Evolutionary conservation across 2,329 filamentous ascomycete species (phyloP).

Genomic region (Leptographium flavum): DNA sequence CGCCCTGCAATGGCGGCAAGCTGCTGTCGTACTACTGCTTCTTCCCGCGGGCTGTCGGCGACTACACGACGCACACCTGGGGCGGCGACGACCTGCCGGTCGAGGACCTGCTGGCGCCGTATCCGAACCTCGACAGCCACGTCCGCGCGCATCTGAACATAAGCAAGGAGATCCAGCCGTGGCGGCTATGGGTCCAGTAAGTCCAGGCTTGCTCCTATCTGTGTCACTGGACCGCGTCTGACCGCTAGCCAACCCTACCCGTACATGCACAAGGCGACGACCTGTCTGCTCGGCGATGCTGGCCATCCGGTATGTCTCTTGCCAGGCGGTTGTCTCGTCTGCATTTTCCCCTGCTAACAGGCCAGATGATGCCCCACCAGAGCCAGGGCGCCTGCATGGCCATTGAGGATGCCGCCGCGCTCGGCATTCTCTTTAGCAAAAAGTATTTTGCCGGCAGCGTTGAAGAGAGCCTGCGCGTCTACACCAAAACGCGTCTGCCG

Average conservation of each 20-base stretch:
- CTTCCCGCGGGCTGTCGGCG: conserved; percentile 44
- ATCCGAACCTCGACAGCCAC: conserved; percentile 42
- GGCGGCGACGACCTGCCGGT: conserved; percentile 15
- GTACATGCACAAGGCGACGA: conserved; percentile 30
- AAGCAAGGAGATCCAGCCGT: conserved; percentile 48
- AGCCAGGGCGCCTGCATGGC: conserved; percentile 57
- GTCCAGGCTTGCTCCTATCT: background rate
- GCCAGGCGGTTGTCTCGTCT: conserved; percentile 26
- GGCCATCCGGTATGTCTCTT: conserved; percentile 39
- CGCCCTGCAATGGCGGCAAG: conserved; percentile 51
- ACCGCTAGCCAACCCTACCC: conserved; percentile 35
- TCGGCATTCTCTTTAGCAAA: conserved; percentile 45
- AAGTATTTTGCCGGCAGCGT: conserved; percentile 32
- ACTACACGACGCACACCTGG: conserved; percentile 47
- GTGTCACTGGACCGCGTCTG: background rate
- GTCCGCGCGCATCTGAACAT: conserved; percentile 44
- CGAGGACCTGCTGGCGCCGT: conserved; percentile 46
- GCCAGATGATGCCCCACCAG: conserved; percentile 29
- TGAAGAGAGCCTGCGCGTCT: conserved; percentile 30
- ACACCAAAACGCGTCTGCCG: conserved; percentile 38
- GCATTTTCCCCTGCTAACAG: conserved; percentile 27
- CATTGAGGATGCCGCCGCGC: conserved; percentile 49
- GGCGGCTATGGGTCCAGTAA: conserved; percentile 36
- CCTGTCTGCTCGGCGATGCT: conserved; percentile 50
- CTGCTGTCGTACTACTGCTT: conserved; percentile 47